Base-by-base conservation (phyloP, 176 grass and related monocot species). In the Triticum turgidum region DNA sequence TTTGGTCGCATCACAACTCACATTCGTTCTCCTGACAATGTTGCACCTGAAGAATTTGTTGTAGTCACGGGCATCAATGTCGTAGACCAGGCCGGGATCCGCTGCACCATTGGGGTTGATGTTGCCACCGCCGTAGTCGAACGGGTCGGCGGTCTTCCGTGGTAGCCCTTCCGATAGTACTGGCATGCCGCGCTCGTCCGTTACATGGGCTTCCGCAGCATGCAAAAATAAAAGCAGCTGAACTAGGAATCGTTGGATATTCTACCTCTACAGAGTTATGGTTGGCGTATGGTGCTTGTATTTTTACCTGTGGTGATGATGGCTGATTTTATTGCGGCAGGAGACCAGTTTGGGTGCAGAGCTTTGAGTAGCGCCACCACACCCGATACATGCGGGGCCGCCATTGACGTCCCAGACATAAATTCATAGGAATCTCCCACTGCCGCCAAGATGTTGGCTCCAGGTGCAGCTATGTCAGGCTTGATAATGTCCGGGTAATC, bases 371-470 rank as follows among this genome's bases (percentile, higher is more conserved):
- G 45, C 0, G 69, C 82, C 1, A 89, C 4, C 27, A 89, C 0
- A 0, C 77, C 82, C 1, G 82, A 2, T 34, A 75, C 77, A 5
- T 89, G 87, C 0, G 87, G 87, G 1, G 87, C 20, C 18, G 82
- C 82, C 87, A 85, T 85, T 1, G 87, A 89, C 9, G 87, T 85
- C 1, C 82, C 87, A 0, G 87, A 75, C 0, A 0, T 0, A 4
- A 85, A 4, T 0, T 0, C 2, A 9, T 85, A 89, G 0, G 18
- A 14, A 2, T 63, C 6, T 85, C 17, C 5, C 9, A 0, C 11
- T 1, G 87, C 87, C 20, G 87, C 87, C 80, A 87, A 68, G 33
- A 87, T 87, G 44, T 21, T 87, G 7, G 61, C 79, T 82, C 86
- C 79, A 10, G 86, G 86, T 8, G 86, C 44, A 1, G 79, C 86